Evolutionary conservation across 495 filamentous ascomycete species (phyloP).

Genomic region (Collariella sp.): DNA sequence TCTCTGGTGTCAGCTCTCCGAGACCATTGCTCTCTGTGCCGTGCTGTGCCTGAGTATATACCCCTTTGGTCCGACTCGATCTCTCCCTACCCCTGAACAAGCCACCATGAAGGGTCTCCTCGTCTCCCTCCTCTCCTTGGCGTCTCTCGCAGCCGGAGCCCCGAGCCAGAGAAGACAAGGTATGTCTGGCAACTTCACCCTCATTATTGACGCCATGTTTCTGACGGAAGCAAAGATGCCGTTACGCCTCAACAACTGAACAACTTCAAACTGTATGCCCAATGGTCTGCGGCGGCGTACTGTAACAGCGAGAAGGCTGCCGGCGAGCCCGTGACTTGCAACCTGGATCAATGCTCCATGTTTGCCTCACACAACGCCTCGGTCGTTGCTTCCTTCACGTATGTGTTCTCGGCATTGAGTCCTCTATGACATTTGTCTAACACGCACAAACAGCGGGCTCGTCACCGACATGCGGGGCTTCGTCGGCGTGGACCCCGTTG

Average conservation of each 20-base stretch:
- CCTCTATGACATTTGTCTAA: neutral
- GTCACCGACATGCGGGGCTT: conserved; percentile 59
- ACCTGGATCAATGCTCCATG: conserved; percentile 51
- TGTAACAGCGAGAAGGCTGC: conserved; percentile 49
- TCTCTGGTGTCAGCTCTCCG: neutral
- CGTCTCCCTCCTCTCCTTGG: conserved; percentile 11
- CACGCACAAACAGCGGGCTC: conserved; percentile 33
- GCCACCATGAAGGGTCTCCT: conserved; percentile 17
- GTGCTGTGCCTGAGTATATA: neutral
- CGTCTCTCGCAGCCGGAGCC: conserved; percentile 10
- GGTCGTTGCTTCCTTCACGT: conserved; percentile 53
- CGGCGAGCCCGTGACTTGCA: conserved; percentile 49
- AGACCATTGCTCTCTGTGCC: neutral
- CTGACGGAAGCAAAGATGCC: conserved; percentile 5
- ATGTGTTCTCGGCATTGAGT: conserved; percentile 14
- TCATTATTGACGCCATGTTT: neutral
- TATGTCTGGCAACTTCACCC: neutral
- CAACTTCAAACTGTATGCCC: conserved; percentile 53
- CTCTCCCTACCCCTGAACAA: neutral
- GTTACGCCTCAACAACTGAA: conserved; percentile 33
- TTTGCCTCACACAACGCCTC: conserved; percentile 46
- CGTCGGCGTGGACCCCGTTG: conserved; percentile 56
- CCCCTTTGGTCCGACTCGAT: neutral
- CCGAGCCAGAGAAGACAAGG: conserved; percentile 9
- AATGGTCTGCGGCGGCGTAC: conserved; percentile 64